Base-by-base conservation (phyloP, 768 basidiomycete species). In the Arthromyces matolae region DNA sequence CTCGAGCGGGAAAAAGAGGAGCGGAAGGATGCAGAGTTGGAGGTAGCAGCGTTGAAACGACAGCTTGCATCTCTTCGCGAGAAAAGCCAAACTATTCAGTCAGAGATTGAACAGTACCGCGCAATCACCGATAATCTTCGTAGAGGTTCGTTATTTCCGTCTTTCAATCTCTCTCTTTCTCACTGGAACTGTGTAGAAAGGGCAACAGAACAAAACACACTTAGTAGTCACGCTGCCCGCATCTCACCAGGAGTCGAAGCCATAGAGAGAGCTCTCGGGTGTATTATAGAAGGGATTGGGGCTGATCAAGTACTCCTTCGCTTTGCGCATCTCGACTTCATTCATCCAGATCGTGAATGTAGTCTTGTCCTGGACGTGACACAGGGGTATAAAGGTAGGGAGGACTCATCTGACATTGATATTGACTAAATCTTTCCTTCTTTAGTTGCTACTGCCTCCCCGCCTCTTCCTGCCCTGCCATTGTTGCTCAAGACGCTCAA, bases 391-490 rank as follows among this genome's bases (percentile, higher is more conserved):
- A 78, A 78, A 72, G 87, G 92, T 91, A 9, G 36, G 56, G 25
- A 41, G 7, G 37, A 27, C 5, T 27, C 29, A 9, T 46, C 16
- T 32, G 28, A 13, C 22, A 16, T 29, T 28, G 19, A 16, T 2
- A n/a, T 22, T 7, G 22, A 6, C 13, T 19, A 44, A 42, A 49
- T 19, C 7, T 10, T 27, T 46, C 13, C 51, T 35, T 51, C n/a
- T 43, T 37, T 57, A 94, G 93, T 93, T 1, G 77, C 89, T n/a
- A 89, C 86, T 19, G 82, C 83, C 5, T 84, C 83, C 7, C 92
- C 91, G 0, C 72, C 76, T 8, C 69, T 93, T 4, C 79, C 86
- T 0, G 69, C 75, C 0, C 69, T 94, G 36, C 77, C 84, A 0
- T 75, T 86, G 14, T 68, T 93, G 6, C 68, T 93, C 22, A 81